phyloP scores from a whole-genome alignment of 768 basidiomycete genomes.

The Saitozyma sp. region DNA sequence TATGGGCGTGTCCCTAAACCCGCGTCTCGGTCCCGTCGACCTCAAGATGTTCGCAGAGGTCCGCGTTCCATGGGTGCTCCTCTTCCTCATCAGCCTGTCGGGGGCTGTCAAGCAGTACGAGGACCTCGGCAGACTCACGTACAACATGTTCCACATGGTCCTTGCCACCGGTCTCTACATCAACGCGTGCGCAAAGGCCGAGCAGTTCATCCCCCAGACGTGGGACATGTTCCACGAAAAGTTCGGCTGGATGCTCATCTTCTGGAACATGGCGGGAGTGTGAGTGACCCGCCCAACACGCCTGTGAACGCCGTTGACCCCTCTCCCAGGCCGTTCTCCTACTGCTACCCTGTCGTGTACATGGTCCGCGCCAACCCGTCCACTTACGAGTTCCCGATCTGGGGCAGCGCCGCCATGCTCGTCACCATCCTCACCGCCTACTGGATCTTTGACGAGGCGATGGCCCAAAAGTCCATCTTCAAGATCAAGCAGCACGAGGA shows the following conservation, averaged over 20 bases:
- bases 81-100: conserved; percentile 88
- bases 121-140: conserved; percentile 82
- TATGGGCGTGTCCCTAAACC: conserved; percentile 94
- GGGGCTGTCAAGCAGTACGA: conserved; percentile 97
- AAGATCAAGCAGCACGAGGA: conserved; percentile 95
- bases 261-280: conserved; percentile 65
- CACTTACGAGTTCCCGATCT: conserved; percentile 80
- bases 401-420: conserved; percentile 71
- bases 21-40: conserved; percentile 84
- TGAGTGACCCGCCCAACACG: conserved; percentile 21
- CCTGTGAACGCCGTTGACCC: background rate
- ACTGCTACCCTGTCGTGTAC: conserved; percentile 95
- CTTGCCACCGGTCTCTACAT: conserved; percentile 94
- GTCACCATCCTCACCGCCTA: conserved; percentile 77
- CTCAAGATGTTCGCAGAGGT: conserved; percentile 99
- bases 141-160: conserved; percentile 95
- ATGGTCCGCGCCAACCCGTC: conserved; percentile 93
- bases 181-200: conserved; percentile 92
- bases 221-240: conserved; percentile 99
- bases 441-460: conserved; percentile 87
- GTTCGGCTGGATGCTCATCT: conserved; percentile 92
- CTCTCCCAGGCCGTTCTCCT: conserved; percentile 60
- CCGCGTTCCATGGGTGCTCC: conserved; percentile 92
- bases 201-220: conserved; percentile 53
- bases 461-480: conserved; percentile 94